Conservation (phyloP, 73 alveolate species). For the Paramecium octaurelia region DNA sequence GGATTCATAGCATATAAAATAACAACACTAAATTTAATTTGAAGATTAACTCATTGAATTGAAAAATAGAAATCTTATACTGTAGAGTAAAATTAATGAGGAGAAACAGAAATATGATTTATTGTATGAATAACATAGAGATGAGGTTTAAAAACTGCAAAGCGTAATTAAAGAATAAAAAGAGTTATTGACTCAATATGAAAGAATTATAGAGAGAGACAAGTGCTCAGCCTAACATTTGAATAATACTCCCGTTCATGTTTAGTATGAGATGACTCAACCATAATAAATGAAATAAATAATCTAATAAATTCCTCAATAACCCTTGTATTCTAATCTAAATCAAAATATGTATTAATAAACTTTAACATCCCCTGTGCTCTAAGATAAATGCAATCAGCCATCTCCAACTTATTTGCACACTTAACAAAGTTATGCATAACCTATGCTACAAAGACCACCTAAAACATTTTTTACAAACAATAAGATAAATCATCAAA, state of each 20-base stretch:
- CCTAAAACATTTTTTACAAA: conserved; percentile 29
- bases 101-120: not conserved
- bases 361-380: not conserved
- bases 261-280: not conserved
- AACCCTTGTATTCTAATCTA: not conserved
- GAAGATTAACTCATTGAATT: conserved; percentile 14
- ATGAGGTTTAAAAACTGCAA: not conserved
- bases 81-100: not conserved
- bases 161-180: not conserved
- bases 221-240: not conserved
- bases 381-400: not conserved
- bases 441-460: not conserved
- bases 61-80: not conserved
- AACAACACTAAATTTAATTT: not conserved
- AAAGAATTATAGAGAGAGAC: conserved; percentile 35
- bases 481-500: not conserved
- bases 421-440: not conserved
- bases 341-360: not conserved
- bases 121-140: not conserved
- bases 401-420: not conserved
- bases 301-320: not conserved
- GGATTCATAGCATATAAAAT: not conserved
- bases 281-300: not conserved
- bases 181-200: not conserved
- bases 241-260: not conserved